phyloP scores from a whole-genome alignment of 352 stramenopile species.

The Phytopythium kandeliae region DNA sequence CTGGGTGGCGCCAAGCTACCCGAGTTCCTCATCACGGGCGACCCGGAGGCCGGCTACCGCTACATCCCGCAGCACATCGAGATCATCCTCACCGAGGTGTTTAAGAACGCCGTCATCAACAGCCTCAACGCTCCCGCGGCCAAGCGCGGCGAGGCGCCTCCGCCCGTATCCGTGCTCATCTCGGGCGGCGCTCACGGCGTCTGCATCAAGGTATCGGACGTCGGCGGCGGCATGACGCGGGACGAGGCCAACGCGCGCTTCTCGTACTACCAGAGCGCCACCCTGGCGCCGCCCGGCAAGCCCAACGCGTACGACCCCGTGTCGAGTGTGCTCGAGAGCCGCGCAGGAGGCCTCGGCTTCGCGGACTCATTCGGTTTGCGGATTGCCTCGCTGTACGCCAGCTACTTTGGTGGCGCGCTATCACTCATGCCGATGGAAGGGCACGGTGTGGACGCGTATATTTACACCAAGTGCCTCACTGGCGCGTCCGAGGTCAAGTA shows the following conservation, averaged over 20 bases:
- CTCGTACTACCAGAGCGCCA: conserved; percentile 46
- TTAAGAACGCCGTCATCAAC: conserved; percentile 81
- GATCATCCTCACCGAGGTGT: conserved; percentile 73
- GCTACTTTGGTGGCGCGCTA: conserved; percentile 99
- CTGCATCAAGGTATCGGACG: conserved; percentile 79
- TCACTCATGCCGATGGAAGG: conserved; percentile 99
- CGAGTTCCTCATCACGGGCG: conserved; percentile 48
- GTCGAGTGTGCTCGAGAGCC: conserved; percentile 57
- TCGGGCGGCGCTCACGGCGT: conserved; percentile 61
- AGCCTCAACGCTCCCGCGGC: conserved; percentile 33
- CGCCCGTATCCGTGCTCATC: conserved; percentile 56
- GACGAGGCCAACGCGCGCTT: conserved; percentile 61
- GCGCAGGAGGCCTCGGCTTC: conserved; percentile 60
- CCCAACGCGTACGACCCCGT: conserved; percentile 60
- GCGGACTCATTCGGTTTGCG: conserved; percentile 88
- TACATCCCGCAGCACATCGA: conserved; percentile 83
- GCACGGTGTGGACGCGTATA: conserved; percentile 95
- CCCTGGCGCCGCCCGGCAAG: conserved; percentile 7
- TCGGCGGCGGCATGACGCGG: conserved; percentile 70
- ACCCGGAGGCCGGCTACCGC: conserved; percentile 54
- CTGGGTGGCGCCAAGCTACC: conserved; percentile 41
- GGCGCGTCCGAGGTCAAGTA: conserved; percentile 73
- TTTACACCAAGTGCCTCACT: conserved; percentile 85
- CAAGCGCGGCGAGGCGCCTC: conserved; percentile 15
- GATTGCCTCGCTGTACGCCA: conserved; percentile 90